Conservation (phyloP, 2,329 filamentous ascomycete species). For the Diaporthe eres region DNA sequence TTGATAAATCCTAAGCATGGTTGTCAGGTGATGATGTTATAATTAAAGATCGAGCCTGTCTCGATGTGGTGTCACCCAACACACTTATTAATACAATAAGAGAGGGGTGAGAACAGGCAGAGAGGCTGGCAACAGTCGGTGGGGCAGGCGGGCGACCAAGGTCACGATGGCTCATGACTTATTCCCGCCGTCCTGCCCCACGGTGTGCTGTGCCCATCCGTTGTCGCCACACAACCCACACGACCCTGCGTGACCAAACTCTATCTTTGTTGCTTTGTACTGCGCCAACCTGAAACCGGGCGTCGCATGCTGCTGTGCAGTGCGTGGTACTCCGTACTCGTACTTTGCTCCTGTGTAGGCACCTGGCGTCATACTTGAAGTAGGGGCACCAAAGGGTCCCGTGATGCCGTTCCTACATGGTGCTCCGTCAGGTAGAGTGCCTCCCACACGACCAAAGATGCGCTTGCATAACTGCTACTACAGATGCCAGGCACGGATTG, state of each 20-base stretch:
- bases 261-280: constrained; percentile 22
- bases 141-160: constrained; percentile 3
- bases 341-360: background rate
- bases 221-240: constrained; percentile 9
- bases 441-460: constrained; percentile 33
- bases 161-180: constrained; percentile 32
- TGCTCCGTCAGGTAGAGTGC: constrained; percentile 27
- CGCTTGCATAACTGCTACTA: constrained; percentile 18
- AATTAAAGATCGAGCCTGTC: constrained; percentile 11
- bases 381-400: constrained; percentile 5
- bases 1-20: background rate
- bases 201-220: background rate
- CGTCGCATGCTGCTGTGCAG: background rate
- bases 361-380: constrained; percentile 1
- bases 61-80: background rate
- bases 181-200: background rate
- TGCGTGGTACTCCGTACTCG: background rate
- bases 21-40: background rate
- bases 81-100: background rate
- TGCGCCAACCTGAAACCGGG: constrained; percentile 31
- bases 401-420: constrained; percentile 35
- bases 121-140: background rate
- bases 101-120: background rate
- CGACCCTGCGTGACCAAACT: constrained; percentile 20
- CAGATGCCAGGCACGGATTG: constrained; percentile 6